Evolutionary conservation across 345 rosid species (phyloP), one percentile per base, ranked within the genome.

Genomic region (Corchorus capsularis): DNA sequence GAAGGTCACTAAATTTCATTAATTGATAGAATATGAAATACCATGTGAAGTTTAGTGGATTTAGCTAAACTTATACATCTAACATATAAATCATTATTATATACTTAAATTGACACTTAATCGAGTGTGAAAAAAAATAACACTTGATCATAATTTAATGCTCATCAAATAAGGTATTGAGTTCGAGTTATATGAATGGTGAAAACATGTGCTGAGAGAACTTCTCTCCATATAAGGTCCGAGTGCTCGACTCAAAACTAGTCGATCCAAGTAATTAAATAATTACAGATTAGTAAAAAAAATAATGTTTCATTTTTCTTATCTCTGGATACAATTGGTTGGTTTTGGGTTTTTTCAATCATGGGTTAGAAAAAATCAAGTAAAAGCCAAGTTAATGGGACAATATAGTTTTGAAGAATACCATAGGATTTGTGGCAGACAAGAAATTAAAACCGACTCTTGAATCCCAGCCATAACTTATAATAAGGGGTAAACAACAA

Each of bases 391-490:
- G 17, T 12, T 13, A 32, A 12, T 12, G 39, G 13, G 64, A 8
- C n/a, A n/a, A n/a, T n/a, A 37, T 27, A 8, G 22, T 6, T 37
- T 63, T 3, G 22, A 37, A 63, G 67, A 63, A 63, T 13, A 2
- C 47, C 67, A 34, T 61, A 34, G 43, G 43, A 2, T 14, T 14
- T 61, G 65, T 34, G 19, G 8, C 27, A 4, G 41, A 62, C 43
- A 62, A 6, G 43, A 15, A 27, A n/a, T n/a, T n/a, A n/a, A 34
- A 6, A 35, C 19, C 56, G 72, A 68, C 72, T 15, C 39, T 34
- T 34, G 14, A 37, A 69, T 69, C 60, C 73, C 16, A 53, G 27
- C 73, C 73, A 69, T 35, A 35, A 70, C 5, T 53, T 35, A 70
- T 6, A 45, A 3, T 8, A 41, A 39, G 34, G n/a, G 55, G 27